These are phyloP conservation scores for Lactarius sanguifluus DNA, from an alignment of 768 basidiomycete species.

Conservation along the genomic window DNA sequence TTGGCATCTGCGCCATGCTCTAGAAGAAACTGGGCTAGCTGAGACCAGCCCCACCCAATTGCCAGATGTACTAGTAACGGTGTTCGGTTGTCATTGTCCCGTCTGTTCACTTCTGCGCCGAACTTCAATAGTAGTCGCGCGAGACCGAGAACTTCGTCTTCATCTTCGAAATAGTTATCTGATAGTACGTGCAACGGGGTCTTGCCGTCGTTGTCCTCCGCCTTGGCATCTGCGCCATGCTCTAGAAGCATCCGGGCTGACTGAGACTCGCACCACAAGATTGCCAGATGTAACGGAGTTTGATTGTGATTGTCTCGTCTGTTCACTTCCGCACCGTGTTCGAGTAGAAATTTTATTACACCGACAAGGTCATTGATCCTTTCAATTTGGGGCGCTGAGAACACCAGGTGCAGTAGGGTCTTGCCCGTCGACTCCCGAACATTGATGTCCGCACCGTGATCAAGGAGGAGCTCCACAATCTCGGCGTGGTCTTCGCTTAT, in stretches of 20 bases:
- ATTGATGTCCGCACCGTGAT: not conserved
- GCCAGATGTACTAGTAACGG: not conserved
- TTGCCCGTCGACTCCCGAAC: not conserved
- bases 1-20: not conserved
- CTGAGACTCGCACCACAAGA: not conserved
- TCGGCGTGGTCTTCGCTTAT: not conserved
- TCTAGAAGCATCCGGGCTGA: too few relatives aligned
- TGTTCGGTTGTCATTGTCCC: too few relatives aligned
- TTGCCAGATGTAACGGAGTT: not conserved
- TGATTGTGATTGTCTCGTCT: too few relatives aligned
- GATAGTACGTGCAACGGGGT: too few relatives aligned
- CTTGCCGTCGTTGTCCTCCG: too few relatives aligned
- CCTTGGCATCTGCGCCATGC: too few relatives aligned
- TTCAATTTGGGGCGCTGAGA: not conserved
- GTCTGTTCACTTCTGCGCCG: too few relatives aligned
- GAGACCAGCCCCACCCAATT: not conserved
- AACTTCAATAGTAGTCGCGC: too few relatives aligned
- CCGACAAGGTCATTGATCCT: not conserved
- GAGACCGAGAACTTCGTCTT: too few relatives aligned
- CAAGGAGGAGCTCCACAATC: not conserved
- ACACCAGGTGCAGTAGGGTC: not conserved
- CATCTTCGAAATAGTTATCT: too few relatives aligned
- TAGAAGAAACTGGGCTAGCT: too few relatives aligned
- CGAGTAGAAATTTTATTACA: not conserved
- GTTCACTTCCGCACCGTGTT: not conserved